phyloP scores from a whole-genome alignment of 192 early-diverging fungal genomes.

The Powellomyces hirtus region DNA sequence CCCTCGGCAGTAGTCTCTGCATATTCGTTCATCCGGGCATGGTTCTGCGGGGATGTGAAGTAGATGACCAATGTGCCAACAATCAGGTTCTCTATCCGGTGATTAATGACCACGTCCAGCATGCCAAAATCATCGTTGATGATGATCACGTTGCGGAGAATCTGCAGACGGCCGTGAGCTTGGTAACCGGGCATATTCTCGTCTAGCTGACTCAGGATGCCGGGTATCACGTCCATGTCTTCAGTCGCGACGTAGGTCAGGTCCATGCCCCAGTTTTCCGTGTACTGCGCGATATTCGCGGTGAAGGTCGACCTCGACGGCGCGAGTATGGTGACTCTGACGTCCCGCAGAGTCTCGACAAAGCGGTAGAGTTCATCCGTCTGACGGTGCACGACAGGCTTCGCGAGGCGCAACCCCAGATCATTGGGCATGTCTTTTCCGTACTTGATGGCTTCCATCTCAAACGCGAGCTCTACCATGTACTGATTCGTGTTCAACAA shows the following conservation, averaged over 20 bases:
- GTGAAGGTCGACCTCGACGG: constrained; percentile 4
- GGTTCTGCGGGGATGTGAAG: constrained; percentile 25
- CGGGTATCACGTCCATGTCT: constrained; percentile 24
- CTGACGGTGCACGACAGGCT: constrained; percentile 1
- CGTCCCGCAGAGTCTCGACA: constrained; percentile 5
- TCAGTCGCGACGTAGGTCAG: constrained; percentile 28
- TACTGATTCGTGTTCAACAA: background rate
- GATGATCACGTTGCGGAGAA: constrained; percentile 21
- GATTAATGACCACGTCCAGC: constrained; percentile 27
- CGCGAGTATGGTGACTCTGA: constrained; percentile 16
- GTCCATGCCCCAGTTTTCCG: constrained; percentile 34
- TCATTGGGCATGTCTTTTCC: constrained; percentile 6
- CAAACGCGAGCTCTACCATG: constrained; percentile 8
- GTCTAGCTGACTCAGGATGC: constrained; percentile 19
- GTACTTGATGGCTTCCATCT: constrained; percentile 24
- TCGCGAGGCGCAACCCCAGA: constrained; percentile 3
- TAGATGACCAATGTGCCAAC: constrained; percentile 14
- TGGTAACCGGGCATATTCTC: background rate
- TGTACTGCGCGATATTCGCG: constrained; percentile 21
- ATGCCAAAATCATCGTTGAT: constrained; percentile 34
- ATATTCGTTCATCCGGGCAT: constrained; percentile 31
- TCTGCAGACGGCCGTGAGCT: background rate
- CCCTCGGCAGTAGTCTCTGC: constrained; percentile 17
- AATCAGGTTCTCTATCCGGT: constrained; percentile 14
- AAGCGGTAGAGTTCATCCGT: constrained; percentile 19